These are phyloP conservation scores for Chalciporus sphaerocephalus DNA, from an alignment of 768 basidiomycete genomes.

Conservation along the genomic window DNA sequence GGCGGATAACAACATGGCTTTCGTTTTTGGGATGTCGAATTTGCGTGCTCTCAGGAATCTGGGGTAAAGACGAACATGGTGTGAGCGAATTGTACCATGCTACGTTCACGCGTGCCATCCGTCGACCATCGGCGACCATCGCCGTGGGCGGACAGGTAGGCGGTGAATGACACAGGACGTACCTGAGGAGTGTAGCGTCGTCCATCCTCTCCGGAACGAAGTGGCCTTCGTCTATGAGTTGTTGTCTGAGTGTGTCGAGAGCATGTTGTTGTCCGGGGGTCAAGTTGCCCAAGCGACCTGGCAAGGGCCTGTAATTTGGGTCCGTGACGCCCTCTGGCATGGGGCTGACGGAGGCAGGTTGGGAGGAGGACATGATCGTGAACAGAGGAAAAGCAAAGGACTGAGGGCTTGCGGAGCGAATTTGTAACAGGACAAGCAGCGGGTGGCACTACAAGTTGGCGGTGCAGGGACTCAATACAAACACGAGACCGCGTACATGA, in stretches of 20 bases:
- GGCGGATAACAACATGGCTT: conserved; percentile 73
- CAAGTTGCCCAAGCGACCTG: conserved; percentile 81
- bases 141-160: neutral
- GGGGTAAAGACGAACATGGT: neutral
- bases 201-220: conserved; percentile 66
- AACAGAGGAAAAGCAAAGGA: neutral
- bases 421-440: conserved; percentile 13
- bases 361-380: conserved; percentile 26
- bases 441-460: neutral
- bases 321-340: conserved; percentile 59
- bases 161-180: conserved; percentile 13
- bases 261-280: conserved; percentile 55
- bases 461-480: neutral
- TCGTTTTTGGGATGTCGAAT: conserved; percentile 80
- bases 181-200: conserved; percentile 68
- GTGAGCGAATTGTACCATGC: neutral
- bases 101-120: neutral
- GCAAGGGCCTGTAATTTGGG: conserved; percentile 59
- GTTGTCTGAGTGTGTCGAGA: conserved; percentile 63
- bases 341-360: conserved; percentile 49
- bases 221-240: conserved; percentile 54
- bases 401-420: neutral
- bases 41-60: conserved; percentile 92
- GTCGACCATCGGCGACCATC: conserved; percentile 16
- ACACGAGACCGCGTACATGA: neutral